phyloP scores from a whole-genome alignment of 2,329 filamentous ascomycete species.

The Colletotrichum musae region DNA sequence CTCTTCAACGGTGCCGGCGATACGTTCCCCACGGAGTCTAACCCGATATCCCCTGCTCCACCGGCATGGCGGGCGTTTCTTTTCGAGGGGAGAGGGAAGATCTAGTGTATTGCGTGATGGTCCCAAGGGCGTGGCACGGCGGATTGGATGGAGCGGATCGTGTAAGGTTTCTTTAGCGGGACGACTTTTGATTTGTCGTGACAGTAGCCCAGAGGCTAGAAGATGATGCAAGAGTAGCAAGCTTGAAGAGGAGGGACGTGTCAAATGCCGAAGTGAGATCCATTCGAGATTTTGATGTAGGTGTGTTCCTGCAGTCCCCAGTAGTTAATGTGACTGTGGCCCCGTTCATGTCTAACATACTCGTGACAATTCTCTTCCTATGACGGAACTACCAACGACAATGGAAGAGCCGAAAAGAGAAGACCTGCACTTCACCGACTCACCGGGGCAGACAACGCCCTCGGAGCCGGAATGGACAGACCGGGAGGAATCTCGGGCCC shows the following conservation, averaged over 20 bases:
- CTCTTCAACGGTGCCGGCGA: background rate
- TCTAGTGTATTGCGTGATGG: constrained; percentile 27
- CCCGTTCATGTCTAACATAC: too few relatives aligned
- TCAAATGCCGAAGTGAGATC: constrained; percentile 27
- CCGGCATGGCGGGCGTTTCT: constrained; percentile 3
- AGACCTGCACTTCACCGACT: constrained; percentile 6
- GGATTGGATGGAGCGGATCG: background rate
- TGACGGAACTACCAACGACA: too few relatives aligned
- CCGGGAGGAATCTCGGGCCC: constrained; percentile 38
- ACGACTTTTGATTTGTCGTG: background rate
- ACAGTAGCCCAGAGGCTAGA: background rate
- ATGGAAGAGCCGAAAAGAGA: constrained; percentile 22
- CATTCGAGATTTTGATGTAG: background rate
- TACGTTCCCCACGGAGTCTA: background rate
- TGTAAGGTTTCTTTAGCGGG: background rate
- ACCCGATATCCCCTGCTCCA: background rate
- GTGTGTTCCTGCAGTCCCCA: background rate
- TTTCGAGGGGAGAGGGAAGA: background rate
- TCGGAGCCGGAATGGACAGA: constrained; percentile 38
- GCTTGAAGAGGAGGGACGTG: background rate
- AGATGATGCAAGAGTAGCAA: constrained; percentile 18
- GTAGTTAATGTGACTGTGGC: background rate
- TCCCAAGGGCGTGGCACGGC: constrained; percentile 28
- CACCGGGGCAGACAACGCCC: background rate
- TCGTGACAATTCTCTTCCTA: background rate